Base-by-base conservation (phyloP, 2,329 filamentous ascomycete species). In the Fusarium sp. region DNA sequence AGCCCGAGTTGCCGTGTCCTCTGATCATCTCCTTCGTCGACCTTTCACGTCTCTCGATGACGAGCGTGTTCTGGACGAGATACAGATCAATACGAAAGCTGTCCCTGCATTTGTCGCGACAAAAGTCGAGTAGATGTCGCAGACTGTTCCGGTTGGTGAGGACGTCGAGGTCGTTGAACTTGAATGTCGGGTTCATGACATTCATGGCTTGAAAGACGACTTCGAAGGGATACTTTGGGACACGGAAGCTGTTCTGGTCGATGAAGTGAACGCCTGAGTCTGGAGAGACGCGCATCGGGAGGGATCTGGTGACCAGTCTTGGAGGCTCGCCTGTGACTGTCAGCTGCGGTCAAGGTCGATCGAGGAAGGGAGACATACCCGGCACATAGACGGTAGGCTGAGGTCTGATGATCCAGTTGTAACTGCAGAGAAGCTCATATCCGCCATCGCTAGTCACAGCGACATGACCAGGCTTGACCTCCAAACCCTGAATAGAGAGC, bases 121-220 rank as follows among this genome's bases (percentile, higher is more conserved):
- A 75, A 46, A 81, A 76, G 24, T 77, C 66, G 16, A 81, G 70
- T 1, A 82, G 57, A 11, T 71, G 71, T 1, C 64, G 60, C 2
- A 77, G 49, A 8, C 63, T 73, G 22, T 74, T 79, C 6, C 79
- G 77, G 56, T 80, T 80, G 33, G 74, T 63, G 6, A 83, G 60
- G 5, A 82, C 31, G 35, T 82, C 79, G 24, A 81, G 59, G 4
- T 78, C 62, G 56, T 75, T 66, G 27, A 82, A 81, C 22, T 62
- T 67, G 56, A 70, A 67, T 2, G 20, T 22, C 0, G 77, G 76
- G 8, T 71, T 75, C 75, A 78, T 78, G 17, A 63, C 24, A 5
- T 64, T 65, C 8, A 76, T 67, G 49, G 79, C 80, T n/a, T 73
- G 64, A 40, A 82, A 79, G 14, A 80, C 59, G 5, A 77, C 70